phyloP scores from a whole-genome alignment of 345 rosid species.

The Corchorus capsularis region DNA sequence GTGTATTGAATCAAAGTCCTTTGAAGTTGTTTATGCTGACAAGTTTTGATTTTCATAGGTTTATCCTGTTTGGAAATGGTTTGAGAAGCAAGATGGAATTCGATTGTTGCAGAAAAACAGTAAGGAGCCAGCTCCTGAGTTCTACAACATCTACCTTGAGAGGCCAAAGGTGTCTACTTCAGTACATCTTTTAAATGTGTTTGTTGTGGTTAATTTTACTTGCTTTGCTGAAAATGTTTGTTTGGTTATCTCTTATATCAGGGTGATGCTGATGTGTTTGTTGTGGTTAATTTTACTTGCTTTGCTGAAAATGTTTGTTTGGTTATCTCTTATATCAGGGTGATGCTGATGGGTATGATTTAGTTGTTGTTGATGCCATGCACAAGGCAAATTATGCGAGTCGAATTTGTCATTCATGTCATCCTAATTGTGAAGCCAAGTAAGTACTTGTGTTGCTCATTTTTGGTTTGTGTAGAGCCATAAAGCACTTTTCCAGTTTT shows the following conservation, averaged over 20 bases:
- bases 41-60: slow-evolving; percentile 52
- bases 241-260: slow-evolving; percentile 37
- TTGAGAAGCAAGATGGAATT: slow-evolving; percentile 99
- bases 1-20: slow-evolving; percentile 8
- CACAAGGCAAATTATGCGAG: slow-evolving; percentile 99
- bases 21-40: slow-evolving; percentile 15
- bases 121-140: slow-evolving; percentile 99
- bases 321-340: slow-evolving; percentile 59
- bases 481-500: background rate
- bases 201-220: slow-evolving; percentile 18
- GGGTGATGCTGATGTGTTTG: slow-evolving; percentile 61
- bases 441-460: slow-evolving; percentile 37
- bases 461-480: slow-evolving; percentile 8
- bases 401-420: slow-evolving; percentile 99
- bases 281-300: slow-evolving; percentile 15
- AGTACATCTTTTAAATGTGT: slow-evolving; percentile 21
- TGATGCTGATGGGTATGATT: slow-evolving; percentile 99
- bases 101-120: slow-evolving; percentile 90
- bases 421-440: slow-evolving; percentile 99
- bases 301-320: slow-evolving; percentile 28
- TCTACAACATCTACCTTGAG: slow-evolving; percentile 97
- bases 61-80: slow-evolving; percentile 99
- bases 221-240: slow-evolving; percentile 28
- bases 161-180: slow-evolving; percentile 84
- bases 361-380: slow-evolving; percentile 99